phyloP scores from a whole-genome alignment of 2,329 filamentous ascomycete species.

The Aspergillus fijiensis region DNA sequence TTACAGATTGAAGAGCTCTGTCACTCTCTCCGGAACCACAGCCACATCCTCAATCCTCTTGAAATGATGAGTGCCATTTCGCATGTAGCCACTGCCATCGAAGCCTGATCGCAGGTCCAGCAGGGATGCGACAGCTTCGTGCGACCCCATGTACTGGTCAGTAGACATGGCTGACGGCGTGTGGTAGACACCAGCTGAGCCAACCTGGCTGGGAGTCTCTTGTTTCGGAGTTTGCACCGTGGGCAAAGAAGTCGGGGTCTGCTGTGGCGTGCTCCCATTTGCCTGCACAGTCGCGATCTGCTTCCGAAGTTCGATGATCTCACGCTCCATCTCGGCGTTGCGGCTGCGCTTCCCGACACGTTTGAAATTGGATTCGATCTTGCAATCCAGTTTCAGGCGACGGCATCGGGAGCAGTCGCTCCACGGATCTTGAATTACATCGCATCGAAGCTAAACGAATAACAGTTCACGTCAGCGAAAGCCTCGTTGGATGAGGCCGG shows the following conservation, averaged over 20 bases:
- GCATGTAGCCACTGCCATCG: slow-evolving; percentile 43
- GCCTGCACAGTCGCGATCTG: slow-evolving; percentile 44
- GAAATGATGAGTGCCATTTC: slow-evolving; percentile 50
- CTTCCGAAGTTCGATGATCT: slow-evolving; percentile 53
- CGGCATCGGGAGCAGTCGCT: slow-evolving; percentile 61
- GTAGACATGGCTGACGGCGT: slow-evolving; percentile 38
- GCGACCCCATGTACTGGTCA: slow-evolving; percentile 47
- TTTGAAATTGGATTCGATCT: slow-evolving; percentile 69
- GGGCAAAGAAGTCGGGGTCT: slow-evolving; percentile 21
- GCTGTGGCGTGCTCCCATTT: slow-evolving; percentile 24
- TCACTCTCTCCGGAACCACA: slow-evolving; percentile 43
- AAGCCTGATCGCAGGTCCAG: slow-evolving; percentile 51
- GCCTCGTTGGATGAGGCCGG: not conserved
- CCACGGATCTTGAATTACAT: slow-evolving; percentile 65
- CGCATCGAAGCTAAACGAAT: slow-evolving; percentile 60
- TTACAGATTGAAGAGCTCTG: slow-evolving; percentile 48
- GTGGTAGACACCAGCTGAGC: slow-evolving; percentile 34
- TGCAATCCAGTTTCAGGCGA: slow-evolving; percentile 63
- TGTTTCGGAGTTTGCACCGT: slow-evolving; percentile 37
- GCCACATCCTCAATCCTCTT: slow-evolving; percentile 56
- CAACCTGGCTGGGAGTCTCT: slow-evolving; percentile 38
- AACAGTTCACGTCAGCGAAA: slow-evolving; percentile 8
- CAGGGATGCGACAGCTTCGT: slow-evolving; percentile 52
- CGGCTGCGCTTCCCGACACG: slow-evolving; percentile 65
- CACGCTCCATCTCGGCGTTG: slow-evolving; percentile 63